phyloP scores from a whole-genome alignment of 257 asterid genomes.

The Solanum bulbocastanum region DNA sequence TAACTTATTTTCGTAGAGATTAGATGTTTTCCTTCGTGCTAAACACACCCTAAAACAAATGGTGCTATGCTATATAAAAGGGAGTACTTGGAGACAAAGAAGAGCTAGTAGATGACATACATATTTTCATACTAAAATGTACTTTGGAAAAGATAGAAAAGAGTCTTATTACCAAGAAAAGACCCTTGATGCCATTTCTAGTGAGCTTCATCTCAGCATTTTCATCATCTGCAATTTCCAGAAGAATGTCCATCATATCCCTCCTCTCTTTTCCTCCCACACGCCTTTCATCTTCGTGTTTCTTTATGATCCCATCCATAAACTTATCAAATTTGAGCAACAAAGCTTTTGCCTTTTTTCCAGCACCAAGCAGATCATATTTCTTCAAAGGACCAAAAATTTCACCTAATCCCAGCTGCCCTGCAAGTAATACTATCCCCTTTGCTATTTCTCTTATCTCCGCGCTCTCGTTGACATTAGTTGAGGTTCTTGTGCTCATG shows the following conservation, averaged over 20 bases:
- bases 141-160: background rate
- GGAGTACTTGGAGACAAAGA: no score
- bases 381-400: conserved; percentile 7
- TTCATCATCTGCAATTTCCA: conserved; percentile 7
- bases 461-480: background rate
- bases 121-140: no score
- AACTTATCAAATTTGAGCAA: conserved; percentile 14
- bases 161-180: conserved; percentile 7
- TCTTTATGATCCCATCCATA: conserved; percentile 12
- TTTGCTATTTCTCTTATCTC: conserved; percentile 12
- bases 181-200: conserved; percentile 14
- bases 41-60: no score
- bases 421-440: conserved; percentile 7
- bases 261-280: background rate
- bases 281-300: conserved; percentile 8
- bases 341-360: conserved; percentile 8
- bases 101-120: no score
- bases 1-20: no score
- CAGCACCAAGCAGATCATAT: conserved; percentile 17
- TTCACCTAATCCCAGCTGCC: conserved; percentile 10
- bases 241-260: conserved; percentile 17
- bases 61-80: no score
- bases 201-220: conserved; percentile 14
- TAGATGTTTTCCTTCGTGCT: no score
- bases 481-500: conserved; percentile 9